phyloP scores from a whole-genome alignment of 148 eudicot species.

The Selenicereus undatus region DNA sequence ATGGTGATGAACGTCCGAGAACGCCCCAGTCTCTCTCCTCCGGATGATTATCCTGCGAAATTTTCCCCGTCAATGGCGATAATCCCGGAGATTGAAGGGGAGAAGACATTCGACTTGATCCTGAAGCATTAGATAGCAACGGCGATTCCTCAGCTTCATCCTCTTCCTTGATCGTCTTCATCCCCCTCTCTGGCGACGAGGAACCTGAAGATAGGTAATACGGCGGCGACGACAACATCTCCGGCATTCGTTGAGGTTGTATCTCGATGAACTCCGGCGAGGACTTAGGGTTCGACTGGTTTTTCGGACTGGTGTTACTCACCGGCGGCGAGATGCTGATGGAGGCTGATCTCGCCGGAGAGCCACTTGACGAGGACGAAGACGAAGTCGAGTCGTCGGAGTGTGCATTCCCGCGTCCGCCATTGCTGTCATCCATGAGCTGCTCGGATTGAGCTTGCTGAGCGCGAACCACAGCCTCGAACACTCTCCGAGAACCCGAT shows the following conservation, averaged over 20 bases:
- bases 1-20: constrained; percentile 25
- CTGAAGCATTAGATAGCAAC: constrained; percentile 35
- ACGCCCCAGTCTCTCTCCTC: constrained; percentile 36
- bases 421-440: constrained; percentile 24
- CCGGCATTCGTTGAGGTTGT: constrained; percentile 35
- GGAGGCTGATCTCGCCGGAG: constrained; percentile 70
- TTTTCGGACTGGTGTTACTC: constrained; percentile 45
- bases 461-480: constrained; percentile 36
- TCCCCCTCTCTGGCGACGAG: constrained; percentile 45
- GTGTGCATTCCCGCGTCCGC: constrained; percentile 13
- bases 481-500: constrained; percentile 54
- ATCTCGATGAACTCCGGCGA: constrained; percentile 65
- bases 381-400: constrained; percentile 38
- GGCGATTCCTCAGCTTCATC: constrained; percentile 47
- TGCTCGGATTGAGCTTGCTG: constrained; percentile 30
- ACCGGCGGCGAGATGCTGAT: constrained; percentile 70
- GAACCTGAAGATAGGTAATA: constrained; percentile 34
- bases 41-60: constrained; percentile 24
- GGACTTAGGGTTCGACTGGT: constrained; percentile 42
- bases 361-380: constrained; percentile 45
- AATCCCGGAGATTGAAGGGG: constrained; percentile 41
- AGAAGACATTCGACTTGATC: constrained; percentile 32
- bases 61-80: constrained; percentile 30
- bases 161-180: constrained; percentile 31
- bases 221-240: constrained; percentile 36